Percentiles rank a stretch among this genome's conserved stretches.
Conservation (phyloP, 768 basidiomycete genomes). For the Thelephora ganbajun region DNA sequence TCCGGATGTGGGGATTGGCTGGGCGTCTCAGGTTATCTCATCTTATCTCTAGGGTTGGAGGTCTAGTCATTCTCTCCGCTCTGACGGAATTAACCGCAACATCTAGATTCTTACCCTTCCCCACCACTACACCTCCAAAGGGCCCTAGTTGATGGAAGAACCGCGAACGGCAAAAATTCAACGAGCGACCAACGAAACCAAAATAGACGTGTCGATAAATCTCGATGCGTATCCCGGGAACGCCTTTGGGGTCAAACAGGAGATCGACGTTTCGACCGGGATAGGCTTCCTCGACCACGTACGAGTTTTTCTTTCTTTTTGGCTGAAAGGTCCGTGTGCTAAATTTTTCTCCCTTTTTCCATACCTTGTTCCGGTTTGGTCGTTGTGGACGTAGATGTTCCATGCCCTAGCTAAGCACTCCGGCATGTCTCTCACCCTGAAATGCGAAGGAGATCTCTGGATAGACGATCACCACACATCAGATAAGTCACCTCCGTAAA, state of each 20-base stretch:
- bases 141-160: slow-evolving; percentile 17
- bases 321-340: no score
- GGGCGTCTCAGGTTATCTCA: no score
- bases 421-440: slow-evolving; percentile 82
- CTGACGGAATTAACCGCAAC: no score
- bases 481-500: slow-evolving; percentile 49
- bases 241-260: slow-evolving; percentile 34
- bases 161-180: slow-evolving; percentile 53
- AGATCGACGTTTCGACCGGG: slow-evolving; percentile 79
- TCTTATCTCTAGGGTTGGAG: no score
- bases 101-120: no score
- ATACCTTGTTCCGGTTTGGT: not conserved
- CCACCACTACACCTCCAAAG: no score
- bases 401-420: slow-evolving; percentile 94
- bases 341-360: not conserved
- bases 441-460: slow-evolving; percentile 90
- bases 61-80: no score
- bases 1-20: no score
- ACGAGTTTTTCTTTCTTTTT: slow-evolving; percentile 13
- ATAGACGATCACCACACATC: slow-evolving; percentile 99
- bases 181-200: slow-evolving; percentile 84
- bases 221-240: slow-evolving; percentile 68
- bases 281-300: slow-evolving; percentile 99
- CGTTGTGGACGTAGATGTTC: slow-evolving; percentile 63
- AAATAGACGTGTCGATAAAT: slow-evolving; percentile 68